Evolutionary conservation across 768 basidiomycete species (phyloP).

Genomic region (Leccinum ochraceum): DNA sequence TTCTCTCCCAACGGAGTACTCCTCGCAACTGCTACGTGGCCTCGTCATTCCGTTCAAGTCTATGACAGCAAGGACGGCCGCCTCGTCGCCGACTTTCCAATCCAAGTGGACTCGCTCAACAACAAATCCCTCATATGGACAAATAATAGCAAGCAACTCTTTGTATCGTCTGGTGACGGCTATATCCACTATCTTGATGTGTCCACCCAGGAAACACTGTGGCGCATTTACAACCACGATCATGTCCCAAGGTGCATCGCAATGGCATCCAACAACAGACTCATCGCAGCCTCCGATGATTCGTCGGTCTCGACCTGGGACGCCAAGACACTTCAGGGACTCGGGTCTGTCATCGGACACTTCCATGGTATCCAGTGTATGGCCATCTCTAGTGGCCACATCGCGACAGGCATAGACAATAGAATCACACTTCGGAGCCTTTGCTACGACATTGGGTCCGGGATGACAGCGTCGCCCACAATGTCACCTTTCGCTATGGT

Average conservation of each 20-base stretch:
- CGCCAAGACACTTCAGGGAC: background rate
- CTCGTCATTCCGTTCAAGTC: background rate
- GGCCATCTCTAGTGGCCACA: background rate
- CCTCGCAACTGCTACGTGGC: background rate
- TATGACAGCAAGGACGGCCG: background rate
- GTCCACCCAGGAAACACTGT: background rate
- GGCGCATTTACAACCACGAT: background rate
- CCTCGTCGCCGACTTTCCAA: background rate
- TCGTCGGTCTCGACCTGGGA: background rate
- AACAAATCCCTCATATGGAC: background rate
- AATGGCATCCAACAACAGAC: background rate
- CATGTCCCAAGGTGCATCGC: background rate
- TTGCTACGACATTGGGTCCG: background rate
- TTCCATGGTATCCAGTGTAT: background rate
- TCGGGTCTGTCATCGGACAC: background rate
- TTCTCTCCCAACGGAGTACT: background rate
- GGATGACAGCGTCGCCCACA: too few relatives aligned
- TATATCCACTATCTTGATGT: background rate
- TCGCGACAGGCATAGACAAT: background rate
- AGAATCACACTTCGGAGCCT: background rate
- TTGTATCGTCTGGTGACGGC: background rate
- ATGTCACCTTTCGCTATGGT: too few relatives aligned
- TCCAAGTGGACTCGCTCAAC: background rate
- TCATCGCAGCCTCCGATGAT: background rate
- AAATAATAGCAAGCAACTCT: background rate